Conservation (phyloP, 768 basidiomycete species). For the Ramaria rubella region DNA sequence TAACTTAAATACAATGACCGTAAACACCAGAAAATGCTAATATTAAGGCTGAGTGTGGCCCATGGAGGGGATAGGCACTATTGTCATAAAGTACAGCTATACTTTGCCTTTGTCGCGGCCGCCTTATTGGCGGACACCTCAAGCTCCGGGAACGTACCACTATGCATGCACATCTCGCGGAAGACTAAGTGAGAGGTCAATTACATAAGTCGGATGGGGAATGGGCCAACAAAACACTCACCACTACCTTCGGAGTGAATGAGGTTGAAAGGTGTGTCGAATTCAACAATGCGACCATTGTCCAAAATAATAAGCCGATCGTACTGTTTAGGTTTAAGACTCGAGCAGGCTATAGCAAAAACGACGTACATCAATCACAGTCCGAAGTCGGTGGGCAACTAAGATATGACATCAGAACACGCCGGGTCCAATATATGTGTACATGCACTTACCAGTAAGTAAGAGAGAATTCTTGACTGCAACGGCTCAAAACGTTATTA, state of each 20-base stretch:
- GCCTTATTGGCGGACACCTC: conserved; percentile 45
- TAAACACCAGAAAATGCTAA: too few relatives aligned
- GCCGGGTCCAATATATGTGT: neutral
- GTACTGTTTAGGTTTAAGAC: too few relatives aligned
- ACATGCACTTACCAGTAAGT: conserved; percentile 51
- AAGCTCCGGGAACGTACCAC: conserved; percentile 40
- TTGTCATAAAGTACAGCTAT: too few relatives aligned
- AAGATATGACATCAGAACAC: conserved; percentile 2
- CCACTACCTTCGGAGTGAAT: conserved; percentile 38
- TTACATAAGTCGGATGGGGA: neutral
- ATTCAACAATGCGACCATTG: conserved; percentile 36
- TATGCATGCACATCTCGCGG: conserved; percentile 46
- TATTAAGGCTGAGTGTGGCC: too few relatives aligned
- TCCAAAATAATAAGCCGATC: conserved; percentile 77
- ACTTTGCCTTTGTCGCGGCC: neutral
- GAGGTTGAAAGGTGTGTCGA: conserved; percentile 47
- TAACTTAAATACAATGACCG: too few relatives aligned
- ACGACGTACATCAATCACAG: conserved; percentile 52
- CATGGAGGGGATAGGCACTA: too few relatives aligned
- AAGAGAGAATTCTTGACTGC: conserved; percentile 38
- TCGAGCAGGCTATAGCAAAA: neutral
- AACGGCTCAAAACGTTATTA: conserved; percentile 38
- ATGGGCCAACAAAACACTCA: neutral
- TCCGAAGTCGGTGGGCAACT: conserved; percentile 72
- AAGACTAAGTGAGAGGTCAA: conserved; percentile 31